A percentile compares a stretch with the other conserved stretches of the same genome.
phyloP scores from a whole-genome alignment of 164 flowering plant genomes.

The Echeveria elegans region DNA sequence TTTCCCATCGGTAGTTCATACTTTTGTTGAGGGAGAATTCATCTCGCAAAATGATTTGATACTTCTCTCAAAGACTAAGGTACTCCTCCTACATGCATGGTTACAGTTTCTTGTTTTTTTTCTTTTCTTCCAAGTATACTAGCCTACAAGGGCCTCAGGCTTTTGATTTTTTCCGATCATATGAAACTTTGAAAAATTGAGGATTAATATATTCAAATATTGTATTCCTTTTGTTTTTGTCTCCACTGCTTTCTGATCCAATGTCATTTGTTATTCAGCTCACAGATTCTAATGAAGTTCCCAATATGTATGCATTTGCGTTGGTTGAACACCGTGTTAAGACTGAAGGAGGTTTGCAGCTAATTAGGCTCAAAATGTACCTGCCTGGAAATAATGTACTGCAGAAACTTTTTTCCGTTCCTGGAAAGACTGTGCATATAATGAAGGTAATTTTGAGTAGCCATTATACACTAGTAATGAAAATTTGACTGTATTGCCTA shows the following conservation, averaged over 20 bases:
- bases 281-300: slow-evolving; percentile 31
- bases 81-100: too few species aligned
- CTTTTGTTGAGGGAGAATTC: slow-evolving; percentile 23
- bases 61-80: slow-evolving; percentile 65
- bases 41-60: slow-evolving; percentile 47
- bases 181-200: too few species aligned
- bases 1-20: slow-evolving; percentile 7
- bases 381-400: slow-evolving; percentile 50
- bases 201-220: too few species aligned
- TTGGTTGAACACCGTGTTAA: slow-evolving; percentile 61
- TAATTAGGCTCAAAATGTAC: slow-evolving; percentile 40
- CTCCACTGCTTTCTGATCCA: neutral
- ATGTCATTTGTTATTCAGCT: slow-evolving; percentile 35
- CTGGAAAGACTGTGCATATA: slow-evolving; percentile 29
- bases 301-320: slow-evolving; percentile 71
- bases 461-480: too few species aligned
- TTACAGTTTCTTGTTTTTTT: too few species aligned
- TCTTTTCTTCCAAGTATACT: too few species aligned
- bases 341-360: slow-evolving; percentile 3
- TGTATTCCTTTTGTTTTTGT: neutral
- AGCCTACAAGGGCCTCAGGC: too few species aligned
- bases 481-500: too few species aligned
- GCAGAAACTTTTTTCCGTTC: slow-evolving; percentile 43
- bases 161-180: too few species aligned
- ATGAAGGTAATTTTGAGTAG: slow-evolving; percentile 48